Evolutionary conservation across 768 basidiomycete species (phyloP).

Genomic region (Suillus subaureus): DNA sequence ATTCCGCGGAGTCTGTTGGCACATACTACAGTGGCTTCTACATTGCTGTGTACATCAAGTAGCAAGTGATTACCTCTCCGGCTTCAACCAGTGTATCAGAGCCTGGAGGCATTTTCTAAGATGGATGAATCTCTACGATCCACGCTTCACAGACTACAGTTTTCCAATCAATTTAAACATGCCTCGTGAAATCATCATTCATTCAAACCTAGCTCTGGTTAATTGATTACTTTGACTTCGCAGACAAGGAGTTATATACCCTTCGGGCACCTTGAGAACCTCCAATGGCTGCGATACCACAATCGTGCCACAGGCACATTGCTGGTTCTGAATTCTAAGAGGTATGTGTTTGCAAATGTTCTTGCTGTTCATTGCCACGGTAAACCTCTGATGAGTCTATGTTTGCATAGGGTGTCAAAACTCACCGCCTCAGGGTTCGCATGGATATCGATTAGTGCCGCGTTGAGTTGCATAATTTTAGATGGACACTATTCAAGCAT

Average conservation of each 20-base stretch:
- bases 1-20: constrained; percentile 17
- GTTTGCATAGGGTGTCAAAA: not conserved
- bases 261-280: constrained; percentile 60
- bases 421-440: not conserved
- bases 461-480: not conserved
- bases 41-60: constrained; percentile 11
- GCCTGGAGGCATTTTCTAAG: constrained; percentile 22
- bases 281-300: not conserved
- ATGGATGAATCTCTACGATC: constrained; percentile 13
- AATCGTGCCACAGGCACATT: not conserved
- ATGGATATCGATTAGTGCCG: not conserved
- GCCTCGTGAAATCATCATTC: constrained; percentile 47
- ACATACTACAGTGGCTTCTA: not conserved
- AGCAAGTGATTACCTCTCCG: constrained; percentile 18
- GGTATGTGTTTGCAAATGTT: not conserved
- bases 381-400: not conserved
- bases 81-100: constrained; percentile 36
- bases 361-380: not conserved
- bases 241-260: constrained; percentile 75
- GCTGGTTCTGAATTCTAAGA: not conserved
- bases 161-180: constrained; percentile 25
- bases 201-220: constrained; percentile 55
- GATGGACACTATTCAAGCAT: not conserved
- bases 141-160: constrained; percentile 17
- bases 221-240: constrained; percentile 70